Base-by-base conservation (phyloP, 805 yeast genomes). In the Zygotorulaspora danielsina region DNA sequence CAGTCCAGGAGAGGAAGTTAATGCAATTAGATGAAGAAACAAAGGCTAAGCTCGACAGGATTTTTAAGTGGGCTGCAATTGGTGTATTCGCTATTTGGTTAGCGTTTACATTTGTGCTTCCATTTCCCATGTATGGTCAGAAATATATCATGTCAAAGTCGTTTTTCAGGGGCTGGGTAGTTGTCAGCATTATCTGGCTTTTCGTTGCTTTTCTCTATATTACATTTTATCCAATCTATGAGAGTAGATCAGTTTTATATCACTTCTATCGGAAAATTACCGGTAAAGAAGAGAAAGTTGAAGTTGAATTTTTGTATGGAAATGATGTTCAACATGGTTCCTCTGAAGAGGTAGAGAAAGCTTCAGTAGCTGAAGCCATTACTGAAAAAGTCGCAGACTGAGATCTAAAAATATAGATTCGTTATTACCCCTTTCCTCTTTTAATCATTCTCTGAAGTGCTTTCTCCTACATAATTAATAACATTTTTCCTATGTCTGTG, bases 91-190 rank as follows among this genome's bases (percentile, higher is more conserved):
- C 86, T 5, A 49, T 85, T 6, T 45, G 51, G 42, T 46, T 48
- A 11, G 70, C 80, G 33, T 65, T 87, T 32, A 64, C 87, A 24
- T 72, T 88, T 19, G 55, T 87, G 20, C 85, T 93, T 89, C 96
- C 96, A 53, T 83, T 86, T 86, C 95, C 96, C 48, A 81, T 87
- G 93, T 86, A 81, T 59, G 96, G 95, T 22, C 57, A 81, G 6
- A 71, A 75, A 3, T 87, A 87, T 57, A 69, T 87, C 29, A 87
- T 87, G 65, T 76, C 85, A 36, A 79, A 76, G 61, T 63, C 61
- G 41, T 84, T 85, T 65, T 87, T 87, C 63, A 83, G 89, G 6
- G 96, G 95, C 36, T 87, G 95, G 95, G 74, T 88, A 33, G 77
- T 72, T 29, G 94, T 87, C 25, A 78, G 81, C 43, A 76, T 87